These are phyloP conservation scores for Neohortaea acidophila DNA, from an alignment of 495 filamentous ascomycete genomes.

Conservation along the genomic window DNA sequence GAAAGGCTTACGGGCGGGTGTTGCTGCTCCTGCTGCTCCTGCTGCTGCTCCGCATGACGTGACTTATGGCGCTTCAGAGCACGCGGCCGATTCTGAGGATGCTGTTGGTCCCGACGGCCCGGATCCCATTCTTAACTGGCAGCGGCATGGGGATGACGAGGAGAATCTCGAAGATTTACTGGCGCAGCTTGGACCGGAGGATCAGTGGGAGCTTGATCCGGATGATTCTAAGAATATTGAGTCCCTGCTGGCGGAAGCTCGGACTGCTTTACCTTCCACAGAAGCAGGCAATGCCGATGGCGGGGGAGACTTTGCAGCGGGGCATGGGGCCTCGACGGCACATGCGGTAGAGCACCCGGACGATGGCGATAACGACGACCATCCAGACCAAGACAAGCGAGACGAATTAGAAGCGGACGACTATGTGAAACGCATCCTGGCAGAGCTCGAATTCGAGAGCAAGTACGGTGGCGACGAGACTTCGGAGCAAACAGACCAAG, in stretches of 20 bases:
- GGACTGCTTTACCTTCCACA: slow-evolving; percentile 14
- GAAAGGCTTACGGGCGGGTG: slow-evolving; percentile 16
- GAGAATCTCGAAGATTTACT: slow-evolving; percentile 28
- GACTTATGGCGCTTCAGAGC: no score
- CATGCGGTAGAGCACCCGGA: neutral
- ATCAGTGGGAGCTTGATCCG: slow-evolving; percentile 18
- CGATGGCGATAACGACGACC: neutral
- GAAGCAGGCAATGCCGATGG: neutral
- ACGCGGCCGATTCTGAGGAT: neutral
- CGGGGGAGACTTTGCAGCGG: neutral
- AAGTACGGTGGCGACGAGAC: slow-evolving; percentile 13
- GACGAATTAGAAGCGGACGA: slow-evolving; percentile 24
- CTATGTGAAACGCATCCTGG: slow-evolving; percentile 22
- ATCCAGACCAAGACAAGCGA: slow-evolving; percentile 12
- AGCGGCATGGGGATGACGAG: slow-evolving; percentile 20
- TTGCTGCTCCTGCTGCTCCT: neutral
- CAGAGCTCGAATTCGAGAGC: slow-evolving; percentile 21
- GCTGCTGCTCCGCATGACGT: slow-evolving; percentile 1
- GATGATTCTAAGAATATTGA: slow-evolving; percentile 22
- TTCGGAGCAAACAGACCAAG: slow-evolving; percentile 2
- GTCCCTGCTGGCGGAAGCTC: slow-evolving; percentile 21
- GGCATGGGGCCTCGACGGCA: neutral
- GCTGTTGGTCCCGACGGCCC: neutral
- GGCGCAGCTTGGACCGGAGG: slow-evolving; percentile 25
- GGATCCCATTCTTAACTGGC: slow-evolving; percentile 10